A percentile compares a stretch with the other conserved stretches of the same genome.
Evolutionary conservation across 2,329 filamentous ascomycete genomes (phyloP).

Genomic region (Ascochyta pisi): DNA sequence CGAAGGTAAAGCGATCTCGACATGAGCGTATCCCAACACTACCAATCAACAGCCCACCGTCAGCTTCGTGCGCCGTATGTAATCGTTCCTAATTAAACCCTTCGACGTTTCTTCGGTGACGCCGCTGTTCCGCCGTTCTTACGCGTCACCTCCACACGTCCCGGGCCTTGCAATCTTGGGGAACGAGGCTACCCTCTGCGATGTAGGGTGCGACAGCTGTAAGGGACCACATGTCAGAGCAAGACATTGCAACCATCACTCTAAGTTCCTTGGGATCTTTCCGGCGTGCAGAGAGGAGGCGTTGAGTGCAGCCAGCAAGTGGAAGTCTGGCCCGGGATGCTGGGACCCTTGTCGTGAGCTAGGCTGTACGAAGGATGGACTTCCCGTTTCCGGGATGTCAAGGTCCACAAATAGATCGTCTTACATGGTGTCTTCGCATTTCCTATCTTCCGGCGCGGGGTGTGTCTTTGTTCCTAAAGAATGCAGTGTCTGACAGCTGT

Average conservation of each 20-base stretch:
- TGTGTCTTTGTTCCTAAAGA: too few species aligned
- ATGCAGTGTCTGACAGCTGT: neutral
- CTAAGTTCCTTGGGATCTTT: neutral
- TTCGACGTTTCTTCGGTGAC: conserved; percentile 2
- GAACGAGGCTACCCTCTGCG: neutral
- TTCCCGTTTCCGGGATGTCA: conserved; percentile 1
- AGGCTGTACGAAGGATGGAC: conserved; percentile 1
- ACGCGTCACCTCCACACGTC: conserved; percentile 15
- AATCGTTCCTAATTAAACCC: neutral
- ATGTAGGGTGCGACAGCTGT: neutral
- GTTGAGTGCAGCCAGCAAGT: conserved; percentile 11
- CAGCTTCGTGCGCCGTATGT: neutral
- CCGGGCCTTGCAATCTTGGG: conserved; percentile 8
- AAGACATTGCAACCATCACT: neutral
- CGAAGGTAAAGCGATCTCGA: neutral
- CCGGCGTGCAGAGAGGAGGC: conserved; percentile 5
- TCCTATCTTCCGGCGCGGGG: neutral
- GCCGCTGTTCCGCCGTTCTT: conserved; percentile 13
- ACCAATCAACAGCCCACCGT: neutral
- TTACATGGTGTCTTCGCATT: conserved; percentile 1
- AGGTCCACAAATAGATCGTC: conserved; percentile 13
- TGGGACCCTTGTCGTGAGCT: conserved; percentile 3
- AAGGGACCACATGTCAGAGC: conserved; percentile 2
- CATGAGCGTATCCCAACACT: neutral
- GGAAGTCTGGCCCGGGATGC: conserved; percentile 1